Evolutionary conservation across 768 basidiomycete species (phyloP).

Genomic region (Chalciporus chontae): DNA sequence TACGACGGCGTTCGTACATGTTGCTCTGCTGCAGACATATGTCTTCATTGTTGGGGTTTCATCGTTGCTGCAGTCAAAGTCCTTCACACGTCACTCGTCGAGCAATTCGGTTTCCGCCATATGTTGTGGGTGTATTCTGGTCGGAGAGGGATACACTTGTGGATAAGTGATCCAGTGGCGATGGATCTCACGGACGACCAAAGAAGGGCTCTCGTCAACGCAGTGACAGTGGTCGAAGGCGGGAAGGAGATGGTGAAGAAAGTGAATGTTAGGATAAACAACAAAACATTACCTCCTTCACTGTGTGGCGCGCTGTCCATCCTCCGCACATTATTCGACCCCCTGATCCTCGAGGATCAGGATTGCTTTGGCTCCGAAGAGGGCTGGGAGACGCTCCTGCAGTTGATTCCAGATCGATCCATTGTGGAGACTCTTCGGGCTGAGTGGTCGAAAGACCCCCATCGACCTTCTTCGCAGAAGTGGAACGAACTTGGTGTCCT

Average conservation of each 20-base stretch:
- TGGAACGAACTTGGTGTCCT: slow-evolving; percentile 63
- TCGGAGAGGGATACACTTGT: slow-evolving; percentile 95
- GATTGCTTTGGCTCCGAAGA: slow-evolving; percentile 70
- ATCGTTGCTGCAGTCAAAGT: slow-evolving; percentile 91
- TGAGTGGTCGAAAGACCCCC: slow-evolving; percentile 56
- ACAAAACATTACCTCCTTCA: slow-evolving; percentile 62
- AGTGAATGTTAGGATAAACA: slow-evolving; percentile 60
- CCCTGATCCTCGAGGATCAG: slow-evolving; percentile 77
- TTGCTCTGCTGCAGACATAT: slow-evolving; percentile 88
- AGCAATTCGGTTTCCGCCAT: slow-evolving; percentile 88
- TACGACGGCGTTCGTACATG: slow-evolving; percentile 95
- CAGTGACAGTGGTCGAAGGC: slow-evolving; percentile 78
- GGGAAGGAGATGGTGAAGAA: slow-evolving; percentile 80
- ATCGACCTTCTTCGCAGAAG: slow-evolving; percentile 60
- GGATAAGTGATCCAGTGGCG: slow-evolving; percentile 90
- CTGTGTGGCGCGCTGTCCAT: slow-evolving; percentile 53
- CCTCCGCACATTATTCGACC: slow-evolving; percentile 55
- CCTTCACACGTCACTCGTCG: slow-evolving; percentile 70
- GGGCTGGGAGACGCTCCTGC: slow-evolving; percentile 72
- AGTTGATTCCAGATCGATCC: slow-evolving; percentile 65
- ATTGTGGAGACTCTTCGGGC: slow-evolving; percentile 46
- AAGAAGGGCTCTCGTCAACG: slow-evolving; percentile 81
- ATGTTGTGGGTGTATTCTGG: slow-evolving; percentile 99
- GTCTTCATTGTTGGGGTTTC: slow-evolving; percentile 91
- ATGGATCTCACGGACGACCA: slow-evolving; percentile 91